Conservation (phyloP, 345 rosid species). For the Orychophragmus violaceus region DNA sequence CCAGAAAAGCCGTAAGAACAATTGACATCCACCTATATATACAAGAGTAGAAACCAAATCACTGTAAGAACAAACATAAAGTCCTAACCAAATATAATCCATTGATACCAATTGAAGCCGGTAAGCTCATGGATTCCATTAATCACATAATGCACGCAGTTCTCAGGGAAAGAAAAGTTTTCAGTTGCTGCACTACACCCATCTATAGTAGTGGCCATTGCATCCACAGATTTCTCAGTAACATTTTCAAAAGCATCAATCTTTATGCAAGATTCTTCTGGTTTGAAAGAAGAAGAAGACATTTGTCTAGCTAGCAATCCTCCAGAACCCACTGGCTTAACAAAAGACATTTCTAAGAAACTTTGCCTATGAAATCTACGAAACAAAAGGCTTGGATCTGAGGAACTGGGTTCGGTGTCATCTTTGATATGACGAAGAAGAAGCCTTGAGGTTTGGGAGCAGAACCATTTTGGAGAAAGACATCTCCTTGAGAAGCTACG, state of each 20-base stretch:
- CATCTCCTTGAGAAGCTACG: slow-evolving; percentile 9
- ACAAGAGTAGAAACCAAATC: slow-evolving; percentile 4
- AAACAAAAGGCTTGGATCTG: slow-evolving; percentile 10
- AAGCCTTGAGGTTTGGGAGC: neutral
- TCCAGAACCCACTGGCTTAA: neutral
- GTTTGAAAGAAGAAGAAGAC: slow-evolving; percentile 10
- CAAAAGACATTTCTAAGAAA: slow-evolving; percentile 22
- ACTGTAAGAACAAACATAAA: neutral
- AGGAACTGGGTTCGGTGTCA: slow-evolving; percentile 4
- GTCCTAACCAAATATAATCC: neutral
- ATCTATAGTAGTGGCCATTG: neutral
- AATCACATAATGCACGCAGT: slow-evolving; percentile 38
- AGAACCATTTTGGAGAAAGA: neutral
- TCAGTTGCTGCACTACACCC: slow-evolving; percentile 36
- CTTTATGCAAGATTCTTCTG: slow-evolving; percentile 15
- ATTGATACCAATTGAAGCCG: slow-evolving; percentile 44
- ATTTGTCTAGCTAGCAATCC: neutral
- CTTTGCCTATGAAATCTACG: slow-evolving; percentile 35
- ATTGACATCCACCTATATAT: slow-evolving; percentile 37
- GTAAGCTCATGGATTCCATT: slow-evolving; percentile 43
- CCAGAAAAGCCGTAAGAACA: slow-evolving; percentile 33
- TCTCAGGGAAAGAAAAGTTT: slow-evolving; percentile 40
- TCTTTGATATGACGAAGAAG: slow-evolving; percentile 9
- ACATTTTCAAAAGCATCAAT: slow-evolving; percentile 17
- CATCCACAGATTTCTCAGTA: slow-evolving; percentile 29